phyloP scores from a whole-genome alignment of 1,284 basidiomycete genomes.

The Irpex sp. region DNA sequence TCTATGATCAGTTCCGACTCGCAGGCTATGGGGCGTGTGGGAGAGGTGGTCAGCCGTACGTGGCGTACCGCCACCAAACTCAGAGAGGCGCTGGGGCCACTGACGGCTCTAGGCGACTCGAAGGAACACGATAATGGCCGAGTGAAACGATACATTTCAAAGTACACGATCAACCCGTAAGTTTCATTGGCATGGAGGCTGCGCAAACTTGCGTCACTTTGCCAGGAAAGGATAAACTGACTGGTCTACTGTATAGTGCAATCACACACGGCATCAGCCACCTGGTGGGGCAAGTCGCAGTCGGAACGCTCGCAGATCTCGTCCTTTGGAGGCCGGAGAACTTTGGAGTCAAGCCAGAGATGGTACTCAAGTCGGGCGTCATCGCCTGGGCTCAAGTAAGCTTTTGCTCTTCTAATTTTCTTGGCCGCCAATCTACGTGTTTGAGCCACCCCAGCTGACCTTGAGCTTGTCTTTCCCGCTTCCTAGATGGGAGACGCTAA shows the following conservation, averaged over 20 bases:
- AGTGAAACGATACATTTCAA: slow-evolving; percentile 96
- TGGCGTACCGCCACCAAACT: slow-evolving; percentile 99
- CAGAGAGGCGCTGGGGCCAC: slow-evolving; percentile 75
- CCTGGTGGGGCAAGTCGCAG: slow-evolving; percentile 80
- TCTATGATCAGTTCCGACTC: slow-evolving; percentile 96
- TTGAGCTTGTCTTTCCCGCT: neutral
- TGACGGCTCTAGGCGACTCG: slow-evolving; percentile 57
- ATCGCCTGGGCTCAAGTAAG: slow-evolving; percentile 86
- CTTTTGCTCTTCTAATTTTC: slow-evolving; percentile 6
- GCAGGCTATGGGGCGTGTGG: slow-evolving; percentile 97
- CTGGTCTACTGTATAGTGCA: slow-evolving; percentile 51
- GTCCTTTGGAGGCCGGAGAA: slow-evolving; percentile 93
- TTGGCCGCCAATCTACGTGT: neutral
- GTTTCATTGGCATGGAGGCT: slow-evolving; percentile 30
- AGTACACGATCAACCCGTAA: slow-evolving; percentile 97
- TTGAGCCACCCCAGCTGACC: neutral
- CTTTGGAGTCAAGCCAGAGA: slow-evolving; percentile 90
- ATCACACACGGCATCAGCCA: slow-evolving; percentile 93
- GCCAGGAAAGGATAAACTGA: neutral
- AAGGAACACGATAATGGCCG: slow-evolving; percentile 82
- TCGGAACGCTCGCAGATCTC: slow-evolving; percentile 87
- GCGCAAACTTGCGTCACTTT: neutral
- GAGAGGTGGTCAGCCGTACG: slow-evolving; percentile 90
- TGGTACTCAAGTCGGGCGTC: slow-evolving; percentile 92
- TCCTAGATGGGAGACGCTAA: slow-evolving; percentile 93